These are phyloP conservation scores for Cladosporium austrohemisphaericum DNA, from an alignment of 2,329 filamentous ascomycete species.

Conservation along the genomic window DNA sequence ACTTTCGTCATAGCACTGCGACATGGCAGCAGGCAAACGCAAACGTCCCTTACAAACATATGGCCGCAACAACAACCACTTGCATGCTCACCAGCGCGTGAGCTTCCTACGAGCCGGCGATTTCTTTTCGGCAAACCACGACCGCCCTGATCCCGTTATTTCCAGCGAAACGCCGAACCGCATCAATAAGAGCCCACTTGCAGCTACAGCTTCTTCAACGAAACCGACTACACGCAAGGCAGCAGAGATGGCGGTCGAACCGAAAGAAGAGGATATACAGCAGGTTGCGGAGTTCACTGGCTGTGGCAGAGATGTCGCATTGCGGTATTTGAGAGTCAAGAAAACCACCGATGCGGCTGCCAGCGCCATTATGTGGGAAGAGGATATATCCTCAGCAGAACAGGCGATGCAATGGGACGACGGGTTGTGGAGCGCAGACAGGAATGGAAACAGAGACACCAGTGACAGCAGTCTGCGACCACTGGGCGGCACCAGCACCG, in stretches of 20 bases:
- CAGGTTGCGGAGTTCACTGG: slow-evolving; percentile 23
- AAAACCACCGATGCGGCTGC: slow-evolving; percentile 28
- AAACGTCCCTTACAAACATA: slow-evolving; percentile 11
- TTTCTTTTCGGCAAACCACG: not conserved
- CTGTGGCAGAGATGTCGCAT: slow-evolving; percentile 22
- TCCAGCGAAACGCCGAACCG: not conserved
- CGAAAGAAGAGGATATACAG: slow-evolving; percentile 24
- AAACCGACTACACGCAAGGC: slow-evolving; percentile 21
- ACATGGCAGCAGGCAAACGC: slow-evolving; percentile 7
- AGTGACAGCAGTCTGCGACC: slow-evolving; percentile 26
- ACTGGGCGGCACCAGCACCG: slow-evolving; percentile 28
- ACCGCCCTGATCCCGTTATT: not conserved
- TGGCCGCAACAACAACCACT: slow-evolving; percentile 5
- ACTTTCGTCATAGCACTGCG: not conserved
- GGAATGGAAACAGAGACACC: slow-evolving; percentile 25
- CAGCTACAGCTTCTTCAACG: slow-evolving; percentile 11
- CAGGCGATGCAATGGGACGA: slow-evolving; percentile 29
- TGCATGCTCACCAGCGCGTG: not conserved
- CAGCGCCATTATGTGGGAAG: slow-evolving; percentile 31
- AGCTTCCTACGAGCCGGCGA: slow-evolving; percentile 3
- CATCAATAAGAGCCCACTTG: not conserved
- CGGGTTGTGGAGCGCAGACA: slow-evolving; percentile 24
- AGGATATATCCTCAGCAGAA: slow-evolving; percentile 29
- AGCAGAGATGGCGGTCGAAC: slow-evolving; percentile 28
- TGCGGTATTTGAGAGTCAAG: slow-evolving; percentile 32